phyloP scores from a whole-genome alignment of 371 early-diverging fungal genomes.

The Haplosporangium sp. region DNA sequence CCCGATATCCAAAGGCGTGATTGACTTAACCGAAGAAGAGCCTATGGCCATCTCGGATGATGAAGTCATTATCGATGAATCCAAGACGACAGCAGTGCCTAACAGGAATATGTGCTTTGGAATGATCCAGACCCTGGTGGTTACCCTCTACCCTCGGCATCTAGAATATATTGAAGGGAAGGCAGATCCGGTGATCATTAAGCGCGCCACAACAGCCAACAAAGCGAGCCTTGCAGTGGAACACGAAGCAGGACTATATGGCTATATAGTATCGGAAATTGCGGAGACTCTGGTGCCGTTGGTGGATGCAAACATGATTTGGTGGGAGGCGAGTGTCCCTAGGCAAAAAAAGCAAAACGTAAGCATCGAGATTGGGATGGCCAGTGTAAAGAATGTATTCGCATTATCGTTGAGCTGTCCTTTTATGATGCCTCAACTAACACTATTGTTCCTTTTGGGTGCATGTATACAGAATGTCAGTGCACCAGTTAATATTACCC shows the following conservation, averaged over 20 bases:
- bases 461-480: slow-evolving; percentile 39
- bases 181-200: slow-evolving; percentile 51
- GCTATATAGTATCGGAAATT: slow-evolving; percentile 48
- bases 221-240: slow-evolving; percentile 49
- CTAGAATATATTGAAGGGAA: slow-evolving; percentile 45
- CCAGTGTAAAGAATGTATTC: too few species aligned
- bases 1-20: slow-evolving; percentile 2
- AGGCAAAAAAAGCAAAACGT: slow-evolving; percentile 44
- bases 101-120: slow-evolving; percentile 60
- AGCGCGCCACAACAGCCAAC: slow-evolving; percentile 41
- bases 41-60: slow-evolving; percentile 23
- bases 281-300: slow-evolving; percentile 54
- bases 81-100: slow-evolving; percentile 40
- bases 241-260: slow-evolving; percentile 44
- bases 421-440: neutral
- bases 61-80: slow-evolving; percentile 50
- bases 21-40: slow-evolving; percentile 42
- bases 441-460: neutral
- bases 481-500: slow-evolving; percentile 48
- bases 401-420: neutral
- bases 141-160: slow-evolving; percentile 52
- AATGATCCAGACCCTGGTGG: slow-evolving; percentile 53
- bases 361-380: neutral
- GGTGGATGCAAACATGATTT: slow-evolving; percentile 53
- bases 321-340: slow-evolving; percentile 54